Conservation (phyloP, 2,329 filamentous ascomycete genomes). For the Beauveria brongniartii region DNA sequence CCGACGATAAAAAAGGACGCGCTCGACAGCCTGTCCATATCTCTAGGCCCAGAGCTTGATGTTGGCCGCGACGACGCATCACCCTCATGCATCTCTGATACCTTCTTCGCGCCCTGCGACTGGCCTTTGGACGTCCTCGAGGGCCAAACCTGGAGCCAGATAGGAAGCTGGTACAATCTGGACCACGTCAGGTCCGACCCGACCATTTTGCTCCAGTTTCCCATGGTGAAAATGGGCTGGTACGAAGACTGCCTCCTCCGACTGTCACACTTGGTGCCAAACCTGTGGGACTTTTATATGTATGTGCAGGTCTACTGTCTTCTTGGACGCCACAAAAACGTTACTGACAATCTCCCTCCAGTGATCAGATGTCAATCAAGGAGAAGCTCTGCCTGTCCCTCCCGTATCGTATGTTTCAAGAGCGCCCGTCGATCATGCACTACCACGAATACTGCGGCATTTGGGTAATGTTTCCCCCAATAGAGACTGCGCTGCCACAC, state of each 20-base stretch:
- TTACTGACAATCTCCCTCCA: not conserved
- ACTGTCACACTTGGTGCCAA: not conserved
- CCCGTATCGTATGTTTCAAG: not conserved
- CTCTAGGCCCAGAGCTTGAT: not conserved
- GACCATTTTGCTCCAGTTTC: constrained; percentile 3
- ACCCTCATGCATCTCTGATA: not conserved
- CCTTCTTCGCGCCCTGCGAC: constrained; percentile 5
- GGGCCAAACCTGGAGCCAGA: not conserved
- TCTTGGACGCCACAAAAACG: not conserved
- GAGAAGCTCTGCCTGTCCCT: not conserved
- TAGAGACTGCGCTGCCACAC: not conserved
- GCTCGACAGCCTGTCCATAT: not conserved
- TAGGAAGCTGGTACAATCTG: not conserved
- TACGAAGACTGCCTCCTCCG: not conserved
- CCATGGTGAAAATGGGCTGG: not conserved
- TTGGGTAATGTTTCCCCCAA: not conserved
- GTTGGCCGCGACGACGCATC: not conserved
- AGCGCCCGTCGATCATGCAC: not conserved
- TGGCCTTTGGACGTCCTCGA: not conserved
- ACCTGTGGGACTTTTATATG: not conserved
- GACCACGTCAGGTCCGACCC: not conserved
- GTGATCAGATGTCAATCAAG: not conserved
- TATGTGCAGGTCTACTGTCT: not conserved
- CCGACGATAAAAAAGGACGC: not conserved
- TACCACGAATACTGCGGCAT: not conserved